Base-by-base conservation (phyloP, 192 early-diverging fungal species). In the Linnemannia elongata region DNA sequence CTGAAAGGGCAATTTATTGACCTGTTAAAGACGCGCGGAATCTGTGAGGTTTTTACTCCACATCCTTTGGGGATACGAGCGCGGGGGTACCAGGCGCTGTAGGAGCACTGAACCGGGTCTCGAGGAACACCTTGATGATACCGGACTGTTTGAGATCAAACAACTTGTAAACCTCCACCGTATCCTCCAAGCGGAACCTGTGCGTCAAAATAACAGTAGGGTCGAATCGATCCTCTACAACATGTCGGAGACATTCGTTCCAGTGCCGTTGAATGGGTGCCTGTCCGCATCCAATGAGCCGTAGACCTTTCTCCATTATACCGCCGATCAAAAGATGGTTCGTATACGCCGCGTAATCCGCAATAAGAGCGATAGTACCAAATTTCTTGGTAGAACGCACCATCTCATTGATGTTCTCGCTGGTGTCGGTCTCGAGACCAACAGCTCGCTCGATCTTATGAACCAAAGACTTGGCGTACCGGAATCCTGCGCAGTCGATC, bases 401-500 rank as follows among this genome's bases (percentile, higher is more conserved):
- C 74, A 82, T 82, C 73, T 93, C 92, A 30, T 85, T 88, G 13
- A 90, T 39, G 35, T 77, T 54, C 52, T 93, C 92, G 55, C 78
- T 81, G 18, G 90, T 85, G 78, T 93, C 92, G 7, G 92, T 93
- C 76, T 93, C 92, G 36, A 91, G 45, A 17, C 84, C 84, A 17
- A 93, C 24, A 35, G 81, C 78, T 22, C 77, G 76, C 74, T 92
- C 84, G 36, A 91, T 57, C 57, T 81, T 90, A 72, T 93, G 92
- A 22, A 87, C 22, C 42, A 82, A 39, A 4, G 75, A 45, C 79
- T 89, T 92, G n/a, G 90, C 82, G 72, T 91, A 93, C n/a, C 90
- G 89, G 57, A 92, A 92, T 55, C 88, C 93, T 6, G 90, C 91
- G 45, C 86, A 85, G 49, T 93, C 91, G 75, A 93, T 91, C 15